phyloP scores from a whole-genome alignment of 345 rosid species.

The Brassica carinata region DNA sequence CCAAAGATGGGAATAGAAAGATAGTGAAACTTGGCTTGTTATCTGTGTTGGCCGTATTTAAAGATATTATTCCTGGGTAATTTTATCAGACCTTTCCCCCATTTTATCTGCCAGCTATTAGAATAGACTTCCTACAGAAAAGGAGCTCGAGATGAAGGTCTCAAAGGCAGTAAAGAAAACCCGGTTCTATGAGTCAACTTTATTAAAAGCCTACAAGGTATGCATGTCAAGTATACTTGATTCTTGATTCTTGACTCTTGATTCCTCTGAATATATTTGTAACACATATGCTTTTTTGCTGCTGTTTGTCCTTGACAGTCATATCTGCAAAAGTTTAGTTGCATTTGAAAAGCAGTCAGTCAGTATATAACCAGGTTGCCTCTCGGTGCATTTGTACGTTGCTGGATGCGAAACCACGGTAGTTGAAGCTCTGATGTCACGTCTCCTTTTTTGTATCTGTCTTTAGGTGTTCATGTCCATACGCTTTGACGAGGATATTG shows the following conservation, averaged over 20 bases:
- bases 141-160: conserved; percentile 95
- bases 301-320: conserved; percentile 49
- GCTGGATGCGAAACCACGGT: conserved; percentile 71
- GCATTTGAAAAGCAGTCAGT: conserved; percentile 48
- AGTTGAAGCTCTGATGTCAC: too few relatives aligned
- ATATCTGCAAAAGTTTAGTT: conserved; percentile 69
- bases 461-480: conserved; percentile 74
- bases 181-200: conserved; percentile 81
- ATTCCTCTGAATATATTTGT: conserved; percentile 7
- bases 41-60: conserved; percentile 89
- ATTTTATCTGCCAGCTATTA: conserved; percentile 62
- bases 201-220: conserved; percentile 85
- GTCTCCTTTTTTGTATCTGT: too few relatives aligned
- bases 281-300: conserved; percentile 11
- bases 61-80: conserved; percentile 94
- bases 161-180: conserved; percentile 93
- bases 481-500: conserved; percentile 77
- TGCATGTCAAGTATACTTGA: conserved; percentile 4
- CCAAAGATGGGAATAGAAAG: conserved; percentile 60
- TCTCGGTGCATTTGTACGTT: conserved; percentile 74
- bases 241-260: too few relatives aligned
- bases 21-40: conserved; percentile 70
- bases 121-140: conserved; percentile 95
- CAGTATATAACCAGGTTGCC: conserved; percentile 64
- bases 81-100: neutral